Evolutionary conservation across 2,329 filamentous ascomycete species (phyloP), one percentile per base, ranked within the genome.

Genomic region (Fusarium hostae): DNA sequence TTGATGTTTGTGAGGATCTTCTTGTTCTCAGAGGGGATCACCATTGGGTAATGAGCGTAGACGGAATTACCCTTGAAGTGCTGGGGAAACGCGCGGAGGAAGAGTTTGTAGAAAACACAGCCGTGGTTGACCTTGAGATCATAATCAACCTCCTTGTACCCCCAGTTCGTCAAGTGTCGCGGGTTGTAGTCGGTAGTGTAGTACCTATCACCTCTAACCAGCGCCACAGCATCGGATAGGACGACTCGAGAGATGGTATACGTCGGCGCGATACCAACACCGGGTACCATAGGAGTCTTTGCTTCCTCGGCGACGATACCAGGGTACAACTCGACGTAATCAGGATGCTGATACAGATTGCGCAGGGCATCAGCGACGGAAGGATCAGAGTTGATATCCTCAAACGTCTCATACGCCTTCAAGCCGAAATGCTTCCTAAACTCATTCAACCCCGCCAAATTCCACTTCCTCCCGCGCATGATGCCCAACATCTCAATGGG

Each of bases 101-200:
- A 91, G 39, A 97, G 86, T 84, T 96, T 97, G 85, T 95, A 94
- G 81, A 95, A 93, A 16, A 94, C 89, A 73, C 92, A 94, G 50
- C 94, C 94, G 77, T 96, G 91, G 80, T 96, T 92, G 71, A 95
- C 82, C 64, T 87, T 89, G 26, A 90, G 82, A 73, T 97, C 92
- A 61, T 91, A 93, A 24, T 92, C 86, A 6, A 88, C 91, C 78
- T 94, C 91, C 59, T 89, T 89, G 82, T 89, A 95, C 24, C 94
- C 94, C 93, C 93, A 97, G 81, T 94, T 94, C 3, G 94, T 97
- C 50, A 97, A 81, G 73, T 90, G 89, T 12, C 89, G 87, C 0
- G 93, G 88, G 72, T 91, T 89, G 79, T 92, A 95, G 79, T 95
- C 93, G n/a, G 81, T 85, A 0, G 92, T 95, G 82, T 94, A 94